Evolutionary conservation across 345 rosid species (phyloP).

Genomic region (Gossypium herbaceum): DNA sequence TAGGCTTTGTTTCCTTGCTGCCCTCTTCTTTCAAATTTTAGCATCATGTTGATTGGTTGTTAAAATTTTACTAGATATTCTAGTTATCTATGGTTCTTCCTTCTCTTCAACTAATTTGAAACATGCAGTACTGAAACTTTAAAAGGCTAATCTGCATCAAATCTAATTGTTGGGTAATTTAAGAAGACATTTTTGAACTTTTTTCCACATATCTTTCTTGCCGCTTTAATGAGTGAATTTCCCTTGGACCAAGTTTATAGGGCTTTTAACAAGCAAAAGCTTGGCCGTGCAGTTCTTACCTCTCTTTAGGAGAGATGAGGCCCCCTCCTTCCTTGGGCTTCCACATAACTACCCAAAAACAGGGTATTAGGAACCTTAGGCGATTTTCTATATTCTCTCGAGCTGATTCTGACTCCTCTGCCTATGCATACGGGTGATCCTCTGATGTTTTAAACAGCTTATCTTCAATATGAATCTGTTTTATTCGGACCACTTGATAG

Average conservation of each 20-base stretch:
- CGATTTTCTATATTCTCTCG: not conserved
- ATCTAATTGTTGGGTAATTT: not conserved
- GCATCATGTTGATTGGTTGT: not conserved
- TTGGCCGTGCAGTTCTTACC: not conserved
- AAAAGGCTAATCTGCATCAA: not conserved
- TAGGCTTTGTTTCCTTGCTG: not conserved
- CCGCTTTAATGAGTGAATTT: not conserved
- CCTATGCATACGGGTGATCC: not conserved
- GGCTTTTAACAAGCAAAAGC: not conserved
- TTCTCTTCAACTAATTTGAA: not conserved
- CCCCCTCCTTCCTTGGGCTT: not conserved
- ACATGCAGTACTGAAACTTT: not conserved
- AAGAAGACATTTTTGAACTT: not conserved
- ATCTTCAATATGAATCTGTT: not conserved
- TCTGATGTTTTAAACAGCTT: not conserved
- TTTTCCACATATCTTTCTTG: not conserved
- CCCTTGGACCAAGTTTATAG: not conserved
- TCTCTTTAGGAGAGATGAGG: not conserved
- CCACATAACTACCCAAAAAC: not conserved
- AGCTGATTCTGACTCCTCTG: not conserved
- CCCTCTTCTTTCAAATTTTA: not conserved
- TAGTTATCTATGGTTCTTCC: not conserved
- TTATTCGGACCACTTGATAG: not conserved
- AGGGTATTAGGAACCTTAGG: not conserved
- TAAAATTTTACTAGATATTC: not conserved